Percentiles rank a stretch among this genome's conserved stretches.
Conservation (phyloP, 2,329 filamentous ascomycete genomes). For the Aspergillus luchuensis region DNA sequence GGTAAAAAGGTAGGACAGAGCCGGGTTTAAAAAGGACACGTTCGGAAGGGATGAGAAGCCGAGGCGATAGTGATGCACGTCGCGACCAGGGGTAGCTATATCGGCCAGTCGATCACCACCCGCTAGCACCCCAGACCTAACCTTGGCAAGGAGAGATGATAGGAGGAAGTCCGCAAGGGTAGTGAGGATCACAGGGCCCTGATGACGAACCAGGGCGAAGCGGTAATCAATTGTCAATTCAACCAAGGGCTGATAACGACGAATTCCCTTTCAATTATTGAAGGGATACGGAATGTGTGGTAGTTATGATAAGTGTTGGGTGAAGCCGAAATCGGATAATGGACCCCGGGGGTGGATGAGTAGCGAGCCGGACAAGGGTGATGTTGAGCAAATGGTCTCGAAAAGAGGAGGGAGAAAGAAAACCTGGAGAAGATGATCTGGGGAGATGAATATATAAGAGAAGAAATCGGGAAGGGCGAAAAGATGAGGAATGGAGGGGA, state of each 20-base stretch:
- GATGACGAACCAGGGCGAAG: slow-evolving; percentile 2
- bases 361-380: slow-evolving; percentile 13
- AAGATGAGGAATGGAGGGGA: slow-evolving; percentile 25
- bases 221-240: neutral
- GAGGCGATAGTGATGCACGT: slow-evolving; percentile 26
- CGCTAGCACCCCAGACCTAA: slow-evolving; percentile 21
- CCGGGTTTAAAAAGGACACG: slow-evolving; percentile 14
- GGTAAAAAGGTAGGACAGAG: slow-evolving; percentile 21
- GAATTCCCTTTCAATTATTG: slow-evolving; percentile 12
- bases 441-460: slow-evolving; percentile 32
- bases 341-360: slow-evolving; percentile 4
- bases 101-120: slow-evolving; percentile 33
- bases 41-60: slow-evolving; percentile 22
- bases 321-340: slow-evolving; percentile 10
- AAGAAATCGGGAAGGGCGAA: slow-evolving; percentile 22
- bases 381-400: slow-evolving; percentile 22
- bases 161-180: slow-evolving; percentile 18
- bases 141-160: slow-evolving; percentile 18
- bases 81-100: slow-evolving; percentile 29
- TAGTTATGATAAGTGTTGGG: slow-evolving; percentile 3
- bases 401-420: slow-evolving; percentile 23
- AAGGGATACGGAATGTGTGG: slow-evolving; percentile 13
- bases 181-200: slow-evolving; percentile 14
- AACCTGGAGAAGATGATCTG: slow-evolving; percentile 33
- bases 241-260: neutral